Percentiles rank a stretch among this genome's conserved stretches.
Evolutionary conservation across 352 stramenopile genomes (phyloP).

Genomic region (Phytopythium mirpurense): DNA sequence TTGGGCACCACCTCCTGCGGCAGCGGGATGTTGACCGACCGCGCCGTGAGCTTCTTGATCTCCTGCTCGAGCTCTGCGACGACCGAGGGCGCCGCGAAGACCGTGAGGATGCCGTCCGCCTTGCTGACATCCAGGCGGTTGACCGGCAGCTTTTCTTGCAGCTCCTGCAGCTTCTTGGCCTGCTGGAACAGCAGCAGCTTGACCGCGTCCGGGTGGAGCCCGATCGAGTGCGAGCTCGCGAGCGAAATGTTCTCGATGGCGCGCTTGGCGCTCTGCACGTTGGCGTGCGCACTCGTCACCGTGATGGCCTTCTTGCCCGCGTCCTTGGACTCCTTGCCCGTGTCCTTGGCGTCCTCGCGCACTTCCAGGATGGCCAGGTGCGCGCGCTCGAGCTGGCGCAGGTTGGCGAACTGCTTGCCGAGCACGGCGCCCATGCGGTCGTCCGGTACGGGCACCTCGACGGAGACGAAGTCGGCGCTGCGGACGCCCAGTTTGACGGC

Average conservation of each 20-base stretch:
- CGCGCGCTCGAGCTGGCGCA: conserved; percentile 54
- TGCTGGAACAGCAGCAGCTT: conserved; percentile 78
- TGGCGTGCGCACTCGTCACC: conserved; percentile 46
- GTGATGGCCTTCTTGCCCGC: conserved; percentile 45
- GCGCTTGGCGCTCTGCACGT: conserved; percentile 31
- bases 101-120: conserved; percentile 56
- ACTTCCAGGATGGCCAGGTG: conserved; percentile 60
- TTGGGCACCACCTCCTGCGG: conserved; percentile 75
- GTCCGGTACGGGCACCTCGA: conserved; percentile 48
- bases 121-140: conserved; percentile 73
- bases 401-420: conserved; percentile 52
- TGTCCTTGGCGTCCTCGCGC: conserved; percentile 12
- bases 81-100: conserved; percentile 43
- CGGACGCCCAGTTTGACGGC: conserved; percentile 30
- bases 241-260: conserved; percentile 69
- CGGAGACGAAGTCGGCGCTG: conserved; percentile 36
- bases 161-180: conserved; percentile 60
- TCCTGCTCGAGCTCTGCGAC: conserved; percentile 43
- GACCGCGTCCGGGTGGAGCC: conserved; percentile 68
- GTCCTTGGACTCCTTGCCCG: too few species aligned
- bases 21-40: conserved; percentile 54
- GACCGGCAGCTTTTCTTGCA: conserved; percentile 42
- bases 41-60: conserved; percentile 46
- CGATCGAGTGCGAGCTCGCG: conserved; percentile 58
- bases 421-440: conserved; percentile 66